These are phyloP conservation scores for Nicotiana paniculata DNA, from an alignment of 257 asterid genomes.

Conservation along the genomic window DNA sequence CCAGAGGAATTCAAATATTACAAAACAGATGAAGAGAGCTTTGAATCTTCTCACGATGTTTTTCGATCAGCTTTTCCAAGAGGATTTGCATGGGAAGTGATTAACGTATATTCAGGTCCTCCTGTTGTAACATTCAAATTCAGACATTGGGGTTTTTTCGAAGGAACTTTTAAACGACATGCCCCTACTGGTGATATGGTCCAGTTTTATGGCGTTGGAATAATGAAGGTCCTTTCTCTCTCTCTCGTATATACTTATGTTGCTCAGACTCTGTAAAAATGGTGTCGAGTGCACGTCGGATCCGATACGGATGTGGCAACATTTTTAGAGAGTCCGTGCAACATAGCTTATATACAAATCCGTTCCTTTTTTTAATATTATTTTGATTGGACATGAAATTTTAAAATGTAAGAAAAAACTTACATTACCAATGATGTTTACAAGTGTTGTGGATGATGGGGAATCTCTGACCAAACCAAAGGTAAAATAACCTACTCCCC, in stretches of 20 bases:
- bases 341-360: too few relatives aligned
- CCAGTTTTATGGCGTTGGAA: conserved; percentile 58
- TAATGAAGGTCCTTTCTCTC: conserved; percentile 29
- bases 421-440: neutral
- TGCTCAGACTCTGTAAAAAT: too few relatives aligned
- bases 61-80: conserved; percentile 73
- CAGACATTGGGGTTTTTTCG: conserved; percentile 92
- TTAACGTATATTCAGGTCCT: conserved; percentile 64
- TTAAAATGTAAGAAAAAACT: too few relatives aligned
- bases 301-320: too few relatives aligned
- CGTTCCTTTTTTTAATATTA: too few relatives aligned
- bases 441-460: too few relatives aligned
- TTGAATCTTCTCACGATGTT: conserved; percentile 67
- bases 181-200: conserved; percentile 70
- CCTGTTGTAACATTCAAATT: conserved; percentile 68
- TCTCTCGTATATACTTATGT: too few relatives aligned
- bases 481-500: too few relatives aligned
- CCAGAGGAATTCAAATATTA: conserved; percentile 68
- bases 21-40: conserved; percentile 78
- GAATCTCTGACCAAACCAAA: too few relatives aligned
- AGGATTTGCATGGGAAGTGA: conserved; percentile 87
- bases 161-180: conserved; percentile 75
- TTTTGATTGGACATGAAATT: too few relatives aligned
- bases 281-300: too few relatives aligned
- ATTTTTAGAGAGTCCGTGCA: too few relatives aligned